Conservation (phyloP, 306 rosid genomes). For the Prinsepia uniflora region DNA sequence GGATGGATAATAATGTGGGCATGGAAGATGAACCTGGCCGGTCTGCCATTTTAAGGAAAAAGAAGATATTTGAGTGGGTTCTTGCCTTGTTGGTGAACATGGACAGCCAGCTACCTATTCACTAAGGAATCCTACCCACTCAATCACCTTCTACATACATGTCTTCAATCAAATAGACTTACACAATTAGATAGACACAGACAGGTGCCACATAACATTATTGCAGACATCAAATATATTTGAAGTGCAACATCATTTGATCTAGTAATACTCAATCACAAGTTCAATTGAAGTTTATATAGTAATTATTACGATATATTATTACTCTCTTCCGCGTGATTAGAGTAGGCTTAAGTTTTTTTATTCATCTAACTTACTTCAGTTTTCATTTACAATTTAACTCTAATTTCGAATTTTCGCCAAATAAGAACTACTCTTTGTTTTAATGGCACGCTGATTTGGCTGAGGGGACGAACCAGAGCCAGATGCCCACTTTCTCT, state of each 20-base stretch:
- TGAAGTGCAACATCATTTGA: too few species aligned
- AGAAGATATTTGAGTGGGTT: conserved; percentile 14
- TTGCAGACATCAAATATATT: neutral
- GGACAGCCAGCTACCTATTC: conserved; percentile 18
- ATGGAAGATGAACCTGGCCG: conserved; percentile 9
- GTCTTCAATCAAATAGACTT: conserved; percentile 7
- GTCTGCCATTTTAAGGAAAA: conserved; percentile 30
- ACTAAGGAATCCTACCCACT: conserved; percentile 26
- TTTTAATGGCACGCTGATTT: neutral
- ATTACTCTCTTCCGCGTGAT: too few species aligned
- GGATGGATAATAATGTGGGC: conserved; percentile 23
- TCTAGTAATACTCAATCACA: too few species aligned
- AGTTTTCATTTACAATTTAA: too few species aligned
- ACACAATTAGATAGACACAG: too few species aligned
- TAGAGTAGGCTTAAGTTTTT: neutral
- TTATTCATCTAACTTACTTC: neutral
- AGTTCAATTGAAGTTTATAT: too few species aligned
- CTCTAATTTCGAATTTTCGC: too few species aligned
- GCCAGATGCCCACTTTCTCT: conserved; percentile 2
- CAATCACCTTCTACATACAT: neutral
- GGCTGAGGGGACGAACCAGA: neutral
- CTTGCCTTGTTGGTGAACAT: conserved; percentile 19
- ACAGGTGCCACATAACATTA: conserved; percentile 9
- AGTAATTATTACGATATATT: too few species aligned
- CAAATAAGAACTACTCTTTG: too few species aligned